These are phyloP conservation scores for Dendrobium chrysotoxum DNA, from an alignment of 106 monocot genomes.

Conservation along the genomic window DNA sequence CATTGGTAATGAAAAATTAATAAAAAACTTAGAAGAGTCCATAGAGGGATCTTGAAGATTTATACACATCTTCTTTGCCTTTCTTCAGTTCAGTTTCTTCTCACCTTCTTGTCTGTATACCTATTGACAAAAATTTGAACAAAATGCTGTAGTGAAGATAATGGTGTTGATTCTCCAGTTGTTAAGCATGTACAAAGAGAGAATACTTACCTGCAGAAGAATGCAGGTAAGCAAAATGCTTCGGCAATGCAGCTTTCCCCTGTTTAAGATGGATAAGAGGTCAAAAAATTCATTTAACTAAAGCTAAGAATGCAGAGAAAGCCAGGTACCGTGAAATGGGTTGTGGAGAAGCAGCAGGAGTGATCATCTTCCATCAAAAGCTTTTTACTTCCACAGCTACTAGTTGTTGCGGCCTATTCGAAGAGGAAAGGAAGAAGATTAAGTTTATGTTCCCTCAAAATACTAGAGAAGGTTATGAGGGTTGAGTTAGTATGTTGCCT, in stretches of 20 bases:
- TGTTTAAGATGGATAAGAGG: not conserved
- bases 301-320: not conserved
- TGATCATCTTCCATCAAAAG: constrained; percentile 24
- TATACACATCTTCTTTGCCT: constrained; percentile 18
- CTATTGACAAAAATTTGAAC: not conserved
- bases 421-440: constrained; percentile 10
- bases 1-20: constrained; percentile 2
- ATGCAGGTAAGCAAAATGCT: not conserved
- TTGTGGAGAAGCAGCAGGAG: constrained; percentile 76
- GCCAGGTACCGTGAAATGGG: constrained; percentile 34
- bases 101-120: constrained; percentile 17
- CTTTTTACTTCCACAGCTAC: not conserved
- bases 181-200: not conserved
- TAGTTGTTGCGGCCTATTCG: not conserved
- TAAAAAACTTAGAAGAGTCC: not conserved
- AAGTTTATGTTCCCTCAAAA: constrained; percentile 2
- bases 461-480: not conserved
- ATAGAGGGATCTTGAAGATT: constrained; percentile 26
- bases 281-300: not conserved
- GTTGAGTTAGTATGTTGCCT: constrained; percentile 11
- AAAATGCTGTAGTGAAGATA: constrained; percentile 1
- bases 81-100: constrained; percentile 22
- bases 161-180: not conserved
- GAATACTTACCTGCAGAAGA: constrained; percentile 17
- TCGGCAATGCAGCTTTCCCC: not conserved